These are phyloP conservation scores for Erythrophleum fordii DNA, from an alignment of 306 rosid genomes.

Conservation along the genomic window DNA sequence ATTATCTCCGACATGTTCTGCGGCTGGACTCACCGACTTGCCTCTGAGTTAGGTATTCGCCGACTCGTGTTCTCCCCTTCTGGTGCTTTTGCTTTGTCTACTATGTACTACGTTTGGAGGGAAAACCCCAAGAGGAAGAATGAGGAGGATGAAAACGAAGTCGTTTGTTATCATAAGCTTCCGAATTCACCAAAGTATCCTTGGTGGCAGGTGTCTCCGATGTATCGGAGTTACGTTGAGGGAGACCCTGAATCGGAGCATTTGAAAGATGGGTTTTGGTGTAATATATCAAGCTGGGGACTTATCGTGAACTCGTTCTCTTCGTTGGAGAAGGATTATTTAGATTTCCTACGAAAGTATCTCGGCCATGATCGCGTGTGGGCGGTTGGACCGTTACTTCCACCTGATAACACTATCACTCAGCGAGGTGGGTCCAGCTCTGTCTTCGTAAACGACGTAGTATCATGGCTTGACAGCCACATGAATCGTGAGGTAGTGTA, in stretches of 20 bases:
- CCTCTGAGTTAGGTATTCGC: slow-evolving; percentile 43
- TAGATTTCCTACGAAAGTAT: slow-evolving; percentile 35
- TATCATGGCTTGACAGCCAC: slow-evolving; percentile 52
- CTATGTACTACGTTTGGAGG: slow-evolving; percentile 41
- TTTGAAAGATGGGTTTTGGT: slow-evolving; percentile 9
- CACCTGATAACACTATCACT: not conserved
- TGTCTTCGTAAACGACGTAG: slow-evolving; percentile 16
- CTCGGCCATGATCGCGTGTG: slow-evolving; percentile 58
- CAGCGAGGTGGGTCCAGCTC: slow-evolving; percentile 48
- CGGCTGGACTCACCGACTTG: slow-evolving; percentile 60
- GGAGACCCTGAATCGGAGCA: slow-evolving; percentile 41
- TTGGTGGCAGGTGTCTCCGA: slow-evolving; percentile 63
- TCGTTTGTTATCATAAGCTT: slow-evolving; percentile 37
- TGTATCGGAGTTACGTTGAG: slow-evolving; percentile 41
- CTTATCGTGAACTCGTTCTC: slow-evolving; percentile 54
- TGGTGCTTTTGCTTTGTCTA: slow-evolving; percentile 47
- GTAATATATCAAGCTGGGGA: slow-evolving; percentile 53
- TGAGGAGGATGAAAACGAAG: slow-evolving; percentile 34
- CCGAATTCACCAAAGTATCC: slow-evolving; percentile 56
- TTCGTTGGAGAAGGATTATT: slow-evolving; percentile 44
- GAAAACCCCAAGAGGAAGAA: slow-evolving; percentile 4
- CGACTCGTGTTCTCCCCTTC: slow-evolving; percentile 56
- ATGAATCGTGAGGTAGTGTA: slow-evolving; percentile 46
- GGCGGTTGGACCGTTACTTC: slow-evolving; percentile 61
- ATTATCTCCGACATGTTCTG: slow-evolving; percentile 65